Evolutionary conservation across 2,329 filamentous ascomycete species (phyloP).

Genomic region (Alternaria triticina): DNA sequence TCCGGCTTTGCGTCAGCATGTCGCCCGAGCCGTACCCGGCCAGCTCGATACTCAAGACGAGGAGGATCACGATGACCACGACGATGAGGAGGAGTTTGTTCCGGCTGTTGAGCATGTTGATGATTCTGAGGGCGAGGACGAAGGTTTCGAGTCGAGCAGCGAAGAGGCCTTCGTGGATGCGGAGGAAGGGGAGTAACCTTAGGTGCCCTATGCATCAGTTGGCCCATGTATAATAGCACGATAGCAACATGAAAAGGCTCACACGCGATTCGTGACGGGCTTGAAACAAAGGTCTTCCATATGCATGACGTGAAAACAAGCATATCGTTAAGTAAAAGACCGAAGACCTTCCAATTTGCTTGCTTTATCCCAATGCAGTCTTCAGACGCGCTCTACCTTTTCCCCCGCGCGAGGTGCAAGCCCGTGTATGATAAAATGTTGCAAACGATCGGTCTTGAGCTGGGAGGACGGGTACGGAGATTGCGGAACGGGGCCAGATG

Average conservation of each 20-base stretch:
- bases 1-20: slow-evolving; percentile 12
- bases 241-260: neutral
- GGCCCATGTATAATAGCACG: neutral
- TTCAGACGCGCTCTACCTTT: too few species aligned
- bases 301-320: neutral
- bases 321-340: too few species aligned
- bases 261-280: neutral
- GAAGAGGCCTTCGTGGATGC: slow-evolving; percentile 9
- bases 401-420: too few species aligned
- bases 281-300: neutral
- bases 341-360: too few species aligned
- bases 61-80: slow-evolving; percentile 11
- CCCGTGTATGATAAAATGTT: too few species aligned
- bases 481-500: neutral
- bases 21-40: slow-evolving; percentile 15
- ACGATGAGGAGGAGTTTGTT: slow-evolving; percentile 22
- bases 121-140: slow-evolving; percentile 20
- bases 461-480: neutral
- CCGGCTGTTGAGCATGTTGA: slow-evolving; percentile 18
- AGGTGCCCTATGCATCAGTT: neutral
- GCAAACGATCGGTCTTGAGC: too few species aligned
- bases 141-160: slow-evolving; percentile 2
- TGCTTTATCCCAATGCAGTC: too few species aligned
- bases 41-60: slow-evolving; percentile 6
- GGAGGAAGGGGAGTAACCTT: neutral